A percentile compares a stretch with the other conserved stretches of the same genome.
These are phyloP conservation scores for Fusarium nisikadoi DNA, from an alignment of 2,329 filamentous ascomycete genomes.

Conservation along the genomic window DNA sequence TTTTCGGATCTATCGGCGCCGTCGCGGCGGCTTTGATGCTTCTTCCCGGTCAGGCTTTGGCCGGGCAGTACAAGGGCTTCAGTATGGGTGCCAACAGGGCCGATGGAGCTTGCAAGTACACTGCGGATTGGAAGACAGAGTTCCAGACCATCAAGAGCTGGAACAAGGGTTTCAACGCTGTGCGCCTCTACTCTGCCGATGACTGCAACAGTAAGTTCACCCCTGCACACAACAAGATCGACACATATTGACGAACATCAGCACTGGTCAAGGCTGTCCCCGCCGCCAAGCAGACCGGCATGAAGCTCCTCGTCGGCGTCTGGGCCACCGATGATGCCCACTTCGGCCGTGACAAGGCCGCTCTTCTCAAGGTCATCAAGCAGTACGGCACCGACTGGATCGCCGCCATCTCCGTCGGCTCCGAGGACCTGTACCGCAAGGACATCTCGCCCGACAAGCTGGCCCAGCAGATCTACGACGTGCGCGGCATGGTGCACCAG, in stretches of 20 bases:
- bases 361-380: slow-evolving; percentile 41
- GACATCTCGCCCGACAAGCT: slow-evolving; percentile 40
- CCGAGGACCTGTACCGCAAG: slow-evolving; percentile 41
- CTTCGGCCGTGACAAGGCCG: slow-evolving; percentile 40
- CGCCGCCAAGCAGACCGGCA: slow-evolving; percentile 39
- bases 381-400: slow-evolving; percentile 40
- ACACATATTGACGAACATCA: slow-evolving; percentile 2
- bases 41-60: slow-evolving; percentile 35
- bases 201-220: slow-evolving; percentile 38
- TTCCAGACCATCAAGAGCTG: slow-evolving; percentile 42
- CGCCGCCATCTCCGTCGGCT: slow-evolving; percentile 39
- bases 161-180: slow-evolving; percentile 42
- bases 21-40: slow-evolving; percentile 32
- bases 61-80: slow-evolving; percentile 40
- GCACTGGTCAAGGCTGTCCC: slow-evolving; percentile 40
- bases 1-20: slow-evolving; percentile 29
- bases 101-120: slow-evolving; percentile 35
- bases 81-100: slow-evolving; percentile 40
- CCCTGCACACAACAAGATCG: neutral
- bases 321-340: slow-evolving; percentile 40
- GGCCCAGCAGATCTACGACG: slow-evolving; percentile 40
- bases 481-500: slow-evolving; percentile 40
- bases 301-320: slow-evolving; percentile 40
- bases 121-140: slow-evolving; percentile 42
- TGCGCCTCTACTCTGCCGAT: slow-evolving; percentile 34